These are phyloP conservation scores for Globisporangium lucens DNA, from an alignment of 352 stramenopile species.

Conservation along the genomic window DNA sequence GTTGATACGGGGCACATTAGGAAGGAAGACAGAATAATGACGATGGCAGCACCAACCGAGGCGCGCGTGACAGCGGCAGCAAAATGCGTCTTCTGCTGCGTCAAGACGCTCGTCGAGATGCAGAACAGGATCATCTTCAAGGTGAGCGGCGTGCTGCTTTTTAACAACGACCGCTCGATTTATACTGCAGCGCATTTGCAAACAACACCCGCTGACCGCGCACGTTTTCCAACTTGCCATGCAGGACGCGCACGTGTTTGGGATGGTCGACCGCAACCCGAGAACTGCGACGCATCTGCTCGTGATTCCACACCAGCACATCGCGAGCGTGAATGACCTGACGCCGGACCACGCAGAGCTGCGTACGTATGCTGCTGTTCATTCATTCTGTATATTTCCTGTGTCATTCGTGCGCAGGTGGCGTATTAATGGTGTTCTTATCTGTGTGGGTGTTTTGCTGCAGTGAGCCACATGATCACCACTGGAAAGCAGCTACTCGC, in stretches of 20 bases:
- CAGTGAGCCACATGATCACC: slow-evolving; percentile 58
- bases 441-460: not conserved
- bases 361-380: slow-evolving; percentile 24
- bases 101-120: slow-evolving; percentile 34
- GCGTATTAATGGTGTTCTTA: not conserved
- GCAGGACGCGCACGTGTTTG: slow-evolving; percentile 59
- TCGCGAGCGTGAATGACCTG: slow-evolving; percentile 50
- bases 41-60: not conserved
- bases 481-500: slow-evolving; percentile 51
- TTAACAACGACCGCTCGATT: not conserved
- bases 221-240: not conserved
- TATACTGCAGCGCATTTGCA: not conserved
- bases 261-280: slow-evolving; percentile 57
- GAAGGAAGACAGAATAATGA: slow-evolving; percentile 8
- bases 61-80: slow-evolving; percentile 3
- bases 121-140: slow-evolving; percentile 58
- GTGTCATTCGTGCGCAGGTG: too few species aligned
- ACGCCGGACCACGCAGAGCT: slow-evolving; percentile 34
- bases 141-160: slow-evolving; percentile 18
- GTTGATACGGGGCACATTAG: not conserved
- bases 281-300: slow-evolving; percentile 53
- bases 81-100: slow-evolving; percentile 56
- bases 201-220: not conserved
- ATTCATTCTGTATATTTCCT: not conserved
- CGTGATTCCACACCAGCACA: slow-evolving; percentile 63